A percentile compares a stretch with the other conserved stretches of the same genome.
Conservation (phyloP, 2,329 filamentous ascomycete genomes). For the Onygena corvina region DNA sequence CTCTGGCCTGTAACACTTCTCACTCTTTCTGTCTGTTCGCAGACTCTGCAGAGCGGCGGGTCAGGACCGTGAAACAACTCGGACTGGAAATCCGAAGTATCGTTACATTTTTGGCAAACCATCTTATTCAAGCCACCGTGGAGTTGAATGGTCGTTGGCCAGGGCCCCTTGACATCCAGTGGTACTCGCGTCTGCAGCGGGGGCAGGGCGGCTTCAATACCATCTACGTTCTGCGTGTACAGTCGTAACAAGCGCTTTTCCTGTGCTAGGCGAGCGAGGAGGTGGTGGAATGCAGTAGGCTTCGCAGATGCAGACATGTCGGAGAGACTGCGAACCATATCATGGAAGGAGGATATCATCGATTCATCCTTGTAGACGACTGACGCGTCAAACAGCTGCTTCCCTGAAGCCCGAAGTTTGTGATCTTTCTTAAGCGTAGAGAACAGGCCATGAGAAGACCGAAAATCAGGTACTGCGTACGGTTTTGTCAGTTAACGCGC, state of each 20-base stretch:
- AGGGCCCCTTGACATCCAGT: slow-evolving; percentile 70
- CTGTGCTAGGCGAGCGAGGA: slow-evolving; percentile 77
- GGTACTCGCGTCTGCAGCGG: slow-evolving; percentile 73
- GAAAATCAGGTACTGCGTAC: slow-evolving; percentile 80
- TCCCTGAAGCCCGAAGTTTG: slow-evolving; percentile 84
- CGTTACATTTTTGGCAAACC: slow-evolving; percentile 86
- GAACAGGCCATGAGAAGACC: slow-evolving; percentile 82
- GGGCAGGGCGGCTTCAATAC: slow-evolving; percentile 72
- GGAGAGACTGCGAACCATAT: slow-evolving; percentile 86
- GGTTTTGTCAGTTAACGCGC: slow-evolving; percentile 13
- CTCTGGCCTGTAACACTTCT: slow-evolving; percentile 72
- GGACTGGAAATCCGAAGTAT: slow-evolving; percentile 62
- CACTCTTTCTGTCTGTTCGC: slow-evolving; percentile 60
- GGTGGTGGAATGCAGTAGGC: slow-evolving; percentile 83
- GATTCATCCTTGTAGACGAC: slow-evolving; percentile 82
- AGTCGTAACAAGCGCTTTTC: slow-evolving; percentile 79
- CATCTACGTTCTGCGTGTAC: slow-evolving; percentile 95
- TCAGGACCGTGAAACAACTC: slow-evolving; percentile 72
- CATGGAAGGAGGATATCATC: slow-evolving; percentile 82
- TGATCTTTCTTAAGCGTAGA: slow-evolving; percentile 72
- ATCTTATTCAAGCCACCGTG: slow-evolving; percentile 91
- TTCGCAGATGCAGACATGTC: slow-evolving; percentile 62
- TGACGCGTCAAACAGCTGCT: slow-evolving; percentile 91
- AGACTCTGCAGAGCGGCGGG: slow-evolving; percentile 66
- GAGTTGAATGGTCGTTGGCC: slow-evolving; percentile 86